Conservation (phyloP, 768 basidiomycete genomes). For the Boletus reticuloceps region DNA sequence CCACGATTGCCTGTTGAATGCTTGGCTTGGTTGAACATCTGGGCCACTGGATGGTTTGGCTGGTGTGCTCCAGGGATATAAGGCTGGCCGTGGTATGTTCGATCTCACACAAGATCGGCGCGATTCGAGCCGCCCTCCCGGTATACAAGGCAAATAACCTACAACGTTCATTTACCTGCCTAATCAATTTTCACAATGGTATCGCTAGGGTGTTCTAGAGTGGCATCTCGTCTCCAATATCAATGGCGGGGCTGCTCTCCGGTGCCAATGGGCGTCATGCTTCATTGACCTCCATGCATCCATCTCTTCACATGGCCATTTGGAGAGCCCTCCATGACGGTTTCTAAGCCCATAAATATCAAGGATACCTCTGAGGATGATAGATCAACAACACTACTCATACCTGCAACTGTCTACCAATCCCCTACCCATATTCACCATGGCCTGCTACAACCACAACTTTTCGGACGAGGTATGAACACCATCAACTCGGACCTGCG, state of each 20-base stretch:
- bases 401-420: neutral
- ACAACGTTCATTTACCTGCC: slow-evolving; percentile 1
- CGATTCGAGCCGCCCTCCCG: neutral
- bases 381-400: slow-evolving; percentile 5
- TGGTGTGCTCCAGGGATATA: slow-evolving; percentile 6
- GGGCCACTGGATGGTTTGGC: slow-evolving; percentile 26
- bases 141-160: slow-evolving; percentile 8
- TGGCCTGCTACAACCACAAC: slow-evolving; percentile 5
- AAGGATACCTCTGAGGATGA: neutral
- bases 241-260: slow-evolving; percentile 12
- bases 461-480: slow-evolving; percentile 14
- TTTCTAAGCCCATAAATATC: slow-evolving; percentile 19
- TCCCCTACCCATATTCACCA: neutral
- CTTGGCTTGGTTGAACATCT: slow-evolving; percentile 4
- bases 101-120: neutral
- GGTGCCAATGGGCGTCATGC: slow-evolving; percentile 12
- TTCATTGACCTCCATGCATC: slow-evolving; percentile 13
- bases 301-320: slow-evolving; percentile 15
- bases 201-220: slow-evolving; percentile 7
- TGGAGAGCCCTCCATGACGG: slow-evolving; percentile 19
- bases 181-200: slow-evolving; percentile 3
- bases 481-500: neutral
- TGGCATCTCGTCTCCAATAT: slow-evolving; percentile 7
- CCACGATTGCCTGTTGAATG: neutral
- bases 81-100: slow-evolving; percentile 4